Evolutionary conservation across 352 stramenopile genomes (phyloP).

Genomic region (Pythium apleroticum): DNA sequence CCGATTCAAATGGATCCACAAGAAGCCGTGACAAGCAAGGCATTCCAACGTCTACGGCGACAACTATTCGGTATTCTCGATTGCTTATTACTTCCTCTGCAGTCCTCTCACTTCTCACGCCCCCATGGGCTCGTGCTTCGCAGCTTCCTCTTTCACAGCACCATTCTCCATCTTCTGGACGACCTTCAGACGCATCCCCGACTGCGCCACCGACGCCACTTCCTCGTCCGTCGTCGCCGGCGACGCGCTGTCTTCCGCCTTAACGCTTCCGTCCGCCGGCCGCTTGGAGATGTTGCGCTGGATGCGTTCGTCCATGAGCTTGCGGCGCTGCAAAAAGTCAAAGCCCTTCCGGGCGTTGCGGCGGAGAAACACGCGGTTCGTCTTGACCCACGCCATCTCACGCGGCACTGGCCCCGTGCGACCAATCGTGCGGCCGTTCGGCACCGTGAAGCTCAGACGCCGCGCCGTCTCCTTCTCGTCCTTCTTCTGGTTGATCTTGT

Average conservation of each 20-base stretch:
- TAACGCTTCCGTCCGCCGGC: slow-evolving; percentile 22
- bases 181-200: slow-evolving; percentile 23
- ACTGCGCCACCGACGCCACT: not conserved
- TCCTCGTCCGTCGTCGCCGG: slow-evolving; percentile 28
- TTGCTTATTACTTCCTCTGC: not conserved
- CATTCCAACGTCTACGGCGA: not conserved
- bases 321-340: slow-evolving; percentile 73
- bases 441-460: slow-evolving; percentile 62
- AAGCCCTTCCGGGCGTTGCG: slow-evolving; percentile 65
- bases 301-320: slow-evolving; percentile 46
- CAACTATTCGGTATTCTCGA: not conserved
- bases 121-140: slow-evolving; percentile 1
- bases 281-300: slow-evolving; percentile 13
- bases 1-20: slow-evolving; percentile 19
- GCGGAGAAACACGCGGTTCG: slow-evolving; percentile 51
- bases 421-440: slow-evolving; percentile 55
- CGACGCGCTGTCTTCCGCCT: slow-evolving; percentile 25
- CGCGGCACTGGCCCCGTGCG: slow-evolving; percentile 52
- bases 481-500: slow-evolving; percentile 65
- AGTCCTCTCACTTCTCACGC: slow-evolving; percentile 6
- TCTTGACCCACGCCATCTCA: slow-evolving; percentile 61
- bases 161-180: slow-evolving; percentile 3
- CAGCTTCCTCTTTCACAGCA: slow-evolving; percentile 4
- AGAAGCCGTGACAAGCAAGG: not conserved
- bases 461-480: slow-evolving; percentile 63